Evolutionary conservation across 495 filamentous ascomycete genomes (phyloP).

Genomic region (Halenospora varia): DNA sequence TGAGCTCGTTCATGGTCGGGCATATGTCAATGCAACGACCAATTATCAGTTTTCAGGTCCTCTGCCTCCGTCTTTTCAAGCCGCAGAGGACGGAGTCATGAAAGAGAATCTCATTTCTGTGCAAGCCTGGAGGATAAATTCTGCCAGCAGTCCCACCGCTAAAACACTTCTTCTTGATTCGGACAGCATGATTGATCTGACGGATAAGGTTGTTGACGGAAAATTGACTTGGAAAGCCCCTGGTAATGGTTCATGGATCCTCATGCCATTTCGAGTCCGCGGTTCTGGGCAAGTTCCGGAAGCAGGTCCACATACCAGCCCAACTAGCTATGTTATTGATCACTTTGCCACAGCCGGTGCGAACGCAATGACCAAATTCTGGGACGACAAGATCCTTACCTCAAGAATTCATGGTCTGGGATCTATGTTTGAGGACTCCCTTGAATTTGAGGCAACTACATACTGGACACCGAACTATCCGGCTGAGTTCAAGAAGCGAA

Average conservation of each 20-base stretch:
- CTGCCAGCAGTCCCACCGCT: conserved; percentile 1
- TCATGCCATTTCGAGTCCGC: conserved; percentile 4
- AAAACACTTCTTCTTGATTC: conserved; percentile 1
- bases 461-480: not conserved
- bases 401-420: not conserved
- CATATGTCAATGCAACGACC: not conserved
- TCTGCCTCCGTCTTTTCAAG: not conserved
- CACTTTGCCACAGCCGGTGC: not conserved
- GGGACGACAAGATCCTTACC: conserved; percentile 6
- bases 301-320: conserved; percentile 3
- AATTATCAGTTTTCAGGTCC: not conserved
- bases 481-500: not conserved
- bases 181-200: conserved; percentile 3
- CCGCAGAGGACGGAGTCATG: not conserved
- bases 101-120: conserved; percentile 9
- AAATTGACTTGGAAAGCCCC: conserved; percentile 6
- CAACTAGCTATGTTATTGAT: conserved; percentile 1
- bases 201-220: not conserved
- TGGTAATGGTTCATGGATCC: conserved; percentile 1
- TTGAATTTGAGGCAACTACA: conserved; percentile 4
- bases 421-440: conserved; percentile 10
- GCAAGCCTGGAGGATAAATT: conserved; percentile 3
- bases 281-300: conserved; percentile 6
- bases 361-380: not conserved
- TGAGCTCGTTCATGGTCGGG: not conserved